Evolutionary conservation across 2,329 filamentous ascomycete genomes (phyloP), one percentile per base, ranked within the genome.

Genomic region (Biscogniauxia marginata): DNA sequence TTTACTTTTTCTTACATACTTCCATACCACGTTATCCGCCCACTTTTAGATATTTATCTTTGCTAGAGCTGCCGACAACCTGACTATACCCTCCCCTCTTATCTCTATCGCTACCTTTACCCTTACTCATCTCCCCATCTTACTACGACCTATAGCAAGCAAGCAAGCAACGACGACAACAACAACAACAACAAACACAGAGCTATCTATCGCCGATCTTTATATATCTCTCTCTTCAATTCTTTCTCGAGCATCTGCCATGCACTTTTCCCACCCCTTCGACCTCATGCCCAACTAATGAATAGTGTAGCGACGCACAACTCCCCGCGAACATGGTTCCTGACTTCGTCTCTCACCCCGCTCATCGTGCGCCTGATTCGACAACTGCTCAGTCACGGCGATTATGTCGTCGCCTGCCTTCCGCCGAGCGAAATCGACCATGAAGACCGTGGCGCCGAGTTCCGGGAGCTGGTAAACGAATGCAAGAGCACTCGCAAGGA

Each of bases 301-400:
- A 71, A 68, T 62, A 67, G 64, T 53, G 65, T 74, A 85, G 83
- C 84, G 60, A 86, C 84, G 20, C 84, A 87, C 72, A 87, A 87
- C 69, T 87, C 84, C 25, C 92, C 93, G 50, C 88, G 93, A 68
- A 91, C 93, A 67, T 98, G 95, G 95, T 87, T 99, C 70, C 79
- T 99, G 63, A 96, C 93, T 9, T 88, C 90, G 57, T 90, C 91
- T 30, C 84, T 93, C 58, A 93, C 91, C 34, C 91, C 93, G 11
- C 83, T 97, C 61, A 88, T 88, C 53, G 89, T 96, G 58, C 88
- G 90, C 47, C 82, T 97, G 56, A 89, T 91, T 53, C 86, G 89
- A 53, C 84, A 91, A 65, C 81, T 96, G 46, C 86, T 98, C 49
- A 85, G 85, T n/a, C 92, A 97, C 74, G 93, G 95, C 49, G 95